Percentiles rank a stretch among this genome's conserved stretches.
These are phyloP conservation scores for Capsicum rhomboideum DNA, from an alignment of 257 asterid species.

Conservation along the genomic window DNA sequence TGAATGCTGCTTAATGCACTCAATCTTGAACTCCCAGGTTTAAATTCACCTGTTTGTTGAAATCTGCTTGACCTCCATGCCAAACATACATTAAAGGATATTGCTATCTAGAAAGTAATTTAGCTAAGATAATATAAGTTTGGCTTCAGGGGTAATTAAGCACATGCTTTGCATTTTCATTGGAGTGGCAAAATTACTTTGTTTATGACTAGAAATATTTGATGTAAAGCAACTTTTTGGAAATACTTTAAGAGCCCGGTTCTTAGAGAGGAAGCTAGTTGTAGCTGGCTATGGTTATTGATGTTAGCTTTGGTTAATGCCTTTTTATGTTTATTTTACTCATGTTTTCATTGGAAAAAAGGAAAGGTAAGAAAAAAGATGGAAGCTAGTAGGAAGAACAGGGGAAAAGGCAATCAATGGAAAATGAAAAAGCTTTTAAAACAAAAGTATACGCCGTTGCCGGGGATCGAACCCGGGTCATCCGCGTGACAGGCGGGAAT, in stretches of 20 bases:
- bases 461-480: conserved; percentile 68
- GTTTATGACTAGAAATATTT: no score
- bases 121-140: no score
- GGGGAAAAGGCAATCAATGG: background rate
- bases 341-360: background rate
- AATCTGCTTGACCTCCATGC: background rate
- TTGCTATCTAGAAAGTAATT: no score
- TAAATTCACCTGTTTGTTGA: background rate
- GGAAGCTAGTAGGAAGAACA: background rate
- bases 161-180: background rate
- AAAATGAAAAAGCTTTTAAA: background rate
- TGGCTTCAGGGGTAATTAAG: no score
- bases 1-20: background rate
- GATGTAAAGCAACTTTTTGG: no score
- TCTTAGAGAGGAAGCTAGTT: no score
- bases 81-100: background rate
- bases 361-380: no score
- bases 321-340: background rate
- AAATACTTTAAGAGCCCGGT: no score
- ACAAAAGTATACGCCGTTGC: conserved; percentile 27
- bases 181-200: background rate
- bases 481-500: conserved; percentile 67
- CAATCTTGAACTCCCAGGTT: background rate
- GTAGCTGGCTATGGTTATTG: background rate
- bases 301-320: no score